Evolutionary conservation across 768 basidiomycete species (phyloP).

Genomic region (Guyanaporus albipodus): DNA sequence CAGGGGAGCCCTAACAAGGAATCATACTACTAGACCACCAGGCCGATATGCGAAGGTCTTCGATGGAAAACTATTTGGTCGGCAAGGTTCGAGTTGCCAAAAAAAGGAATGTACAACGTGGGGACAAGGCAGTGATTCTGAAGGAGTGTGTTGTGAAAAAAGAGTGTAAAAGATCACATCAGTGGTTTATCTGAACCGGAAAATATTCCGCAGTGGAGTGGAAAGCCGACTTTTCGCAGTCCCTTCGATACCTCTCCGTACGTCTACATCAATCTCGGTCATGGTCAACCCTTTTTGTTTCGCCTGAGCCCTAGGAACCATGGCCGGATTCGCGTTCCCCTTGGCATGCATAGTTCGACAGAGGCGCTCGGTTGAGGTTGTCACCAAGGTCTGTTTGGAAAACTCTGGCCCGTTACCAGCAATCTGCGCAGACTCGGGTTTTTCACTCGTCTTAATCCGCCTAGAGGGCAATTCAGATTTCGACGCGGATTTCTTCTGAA

Average conservation of each 20-base stretch:
- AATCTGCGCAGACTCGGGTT: background rate
- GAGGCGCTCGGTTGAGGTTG: slow-evolving; percentile 12
- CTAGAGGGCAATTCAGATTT: slow-evolving; percentile 14
- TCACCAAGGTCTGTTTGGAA: slow-evolving; percentile 3
- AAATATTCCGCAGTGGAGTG: slow-evolving; percentile 30
- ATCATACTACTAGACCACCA: slow-evolving; percentile 66
- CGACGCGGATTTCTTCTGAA: slow-evolving; percentile 11
- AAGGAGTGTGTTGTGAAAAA: slow-evolving; percentile 7
- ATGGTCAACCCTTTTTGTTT: slow-evolving; percentile 13
- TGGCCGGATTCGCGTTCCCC: slow-evolving; percentile 7
- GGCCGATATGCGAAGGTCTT: slow-evolving; percentile 26
- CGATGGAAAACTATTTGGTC: background rate
- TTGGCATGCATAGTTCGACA: slow-evolving; percentile 13
- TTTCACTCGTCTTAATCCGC: slow-evolving; percentile 10
- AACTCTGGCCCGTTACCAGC: background rate
- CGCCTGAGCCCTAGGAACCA: slow-evolving; percentile 3
- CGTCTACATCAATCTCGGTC: slow-evolving; percentile 17
- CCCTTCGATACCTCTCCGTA: slow-evolving; percentile 27
- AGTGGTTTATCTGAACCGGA: slow-evolving; percentile 25
- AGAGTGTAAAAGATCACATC: slow-evolving; percentile 6
- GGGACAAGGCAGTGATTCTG: background rate
- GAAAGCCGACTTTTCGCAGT: slow-evolving; percentile 25
- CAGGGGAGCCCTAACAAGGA: slow-evolving; percentile 51
- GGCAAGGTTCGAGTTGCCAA: too few species aligned
- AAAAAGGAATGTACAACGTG: background rate